phyloP scores from a whole-genome alignment of 2,329 filamentous ascomycete genomes.

The Blastomyces emzantsi region DNA sequence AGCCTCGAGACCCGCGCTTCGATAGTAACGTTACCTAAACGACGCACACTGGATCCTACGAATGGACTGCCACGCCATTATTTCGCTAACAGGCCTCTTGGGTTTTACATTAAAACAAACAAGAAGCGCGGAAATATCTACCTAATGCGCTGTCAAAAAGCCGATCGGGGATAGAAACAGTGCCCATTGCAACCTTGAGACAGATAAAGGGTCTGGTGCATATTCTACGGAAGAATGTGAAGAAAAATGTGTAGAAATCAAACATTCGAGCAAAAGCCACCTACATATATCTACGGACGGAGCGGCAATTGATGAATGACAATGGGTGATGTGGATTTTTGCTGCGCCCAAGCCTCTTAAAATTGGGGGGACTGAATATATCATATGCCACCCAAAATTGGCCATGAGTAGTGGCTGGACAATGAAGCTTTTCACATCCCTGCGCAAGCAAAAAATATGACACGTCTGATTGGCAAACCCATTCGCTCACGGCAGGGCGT shows the following conservation, averaged over 20 bases:
- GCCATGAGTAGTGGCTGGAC: neutral
- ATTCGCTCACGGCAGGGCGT: neutral
- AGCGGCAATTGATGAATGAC: neutral
- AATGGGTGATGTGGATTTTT: neutral
- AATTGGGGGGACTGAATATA: neutral
- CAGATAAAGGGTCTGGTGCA: neutral
- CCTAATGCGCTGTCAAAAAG: neutral
- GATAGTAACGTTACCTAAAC: too few relatives aligned
- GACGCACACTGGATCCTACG: neutral
- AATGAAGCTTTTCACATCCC: neutral
- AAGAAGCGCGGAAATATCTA: neutral
- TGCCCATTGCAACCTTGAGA: neutral
- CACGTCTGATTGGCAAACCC: neutral
- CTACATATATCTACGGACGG: neutral
- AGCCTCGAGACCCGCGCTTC: too few relatives aligned
- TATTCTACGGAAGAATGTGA: neutral
- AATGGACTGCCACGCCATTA: neutral
- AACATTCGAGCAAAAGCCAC: neutral
- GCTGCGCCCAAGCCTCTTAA: neutral
- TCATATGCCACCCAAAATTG: neutral
- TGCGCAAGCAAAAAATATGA: neutral
- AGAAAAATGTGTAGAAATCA: neutral
- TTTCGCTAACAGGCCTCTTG: neutral
- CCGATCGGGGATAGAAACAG: neutral
- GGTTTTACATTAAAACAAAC: neutral